phyloP scores from a whole-genome alignment of 2,329 filamentous ascomycete genomes.

The Exophiala alcalophila region DNA sequence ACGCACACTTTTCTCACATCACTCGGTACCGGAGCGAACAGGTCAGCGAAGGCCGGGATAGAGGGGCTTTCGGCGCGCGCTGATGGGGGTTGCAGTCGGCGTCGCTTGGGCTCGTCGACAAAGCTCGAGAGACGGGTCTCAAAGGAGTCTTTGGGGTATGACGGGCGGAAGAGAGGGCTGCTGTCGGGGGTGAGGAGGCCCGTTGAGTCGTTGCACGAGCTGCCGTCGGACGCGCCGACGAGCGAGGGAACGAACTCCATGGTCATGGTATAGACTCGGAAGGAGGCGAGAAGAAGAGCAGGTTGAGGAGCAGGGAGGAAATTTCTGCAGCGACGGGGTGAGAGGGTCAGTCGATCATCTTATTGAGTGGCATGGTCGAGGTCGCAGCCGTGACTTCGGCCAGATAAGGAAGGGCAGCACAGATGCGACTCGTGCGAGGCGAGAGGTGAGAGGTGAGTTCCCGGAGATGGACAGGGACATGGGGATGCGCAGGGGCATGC shows the following conservation, averaged over 20 bases:
- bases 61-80: conserved; percentile 9
- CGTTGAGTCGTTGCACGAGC: conserved; percentile 17
- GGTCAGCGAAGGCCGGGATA: conserved; percentile 8
- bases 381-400: too few relatives aligned
- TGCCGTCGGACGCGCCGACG: conserved; percentile 16
- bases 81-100: conserved; percentile 1
- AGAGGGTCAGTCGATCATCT: too few relatives aligned
- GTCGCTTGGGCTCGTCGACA: conserved; percentile 12
- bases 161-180: conserved; percentile 19
- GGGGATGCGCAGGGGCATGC: too few relatives aligned
- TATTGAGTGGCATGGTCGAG: too few relatives aligned
- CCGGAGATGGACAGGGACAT: too few relatives aligned
- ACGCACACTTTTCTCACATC: conserved; percentile 58
- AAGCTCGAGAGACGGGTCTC: conserved; percentile 12
- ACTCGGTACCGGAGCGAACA: conserved; percentile 4
- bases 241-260: conserved; percentile 23
- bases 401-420: too few relatives aligned
- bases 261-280: background rate
- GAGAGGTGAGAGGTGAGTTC: too few relatives aligned
- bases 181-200: conserved; percentile 17
- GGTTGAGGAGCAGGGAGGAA: too few relatives aligned
- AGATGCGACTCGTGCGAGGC: too few relatives aligned
- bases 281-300: background rate
- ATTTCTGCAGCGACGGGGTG: too few relatives aligned
- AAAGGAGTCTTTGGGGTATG: conserved; percentile 17